Base-by-base conservation (phyloP, 2,329 filamentous ascomycete species). In the Fonsecaea pugnacius region DNA sequence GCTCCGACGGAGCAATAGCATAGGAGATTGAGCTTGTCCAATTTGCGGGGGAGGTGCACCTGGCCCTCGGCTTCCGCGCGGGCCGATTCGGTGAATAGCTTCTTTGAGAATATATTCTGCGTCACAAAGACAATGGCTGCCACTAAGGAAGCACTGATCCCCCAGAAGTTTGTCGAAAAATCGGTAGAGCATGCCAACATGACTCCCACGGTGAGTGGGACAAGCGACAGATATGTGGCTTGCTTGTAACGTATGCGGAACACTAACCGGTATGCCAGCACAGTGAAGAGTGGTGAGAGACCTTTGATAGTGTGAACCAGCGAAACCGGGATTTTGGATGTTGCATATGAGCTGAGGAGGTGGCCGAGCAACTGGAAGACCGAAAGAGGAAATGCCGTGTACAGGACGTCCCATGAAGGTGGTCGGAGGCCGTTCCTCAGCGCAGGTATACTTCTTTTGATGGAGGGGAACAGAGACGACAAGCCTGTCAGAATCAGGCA, bases 251-350 rank as follows among this genome's bases (percentile, higher is more conserved):
- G 88, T 66, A 98, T 96, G 72, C 92, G 85, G 79, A 94, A 96
- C 74, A 97, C 84, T 69, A 96, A 78, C 60, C 95, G 89, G 75
- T 99, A 99, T 58, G 95, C 95, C 61, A 96, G 78, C 48, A 99
- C 95, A 0, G 95, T 99, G 76, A 99, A 96, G 7, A 99, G 83
- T 3, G 95, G 95, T 2, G 94, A 98, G 30, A 99, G 86, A 7
- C 95, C 95, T 80, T 99, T 99, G 79, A 99, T 98, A 0, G 95
- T 99, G 78, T 99, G 95, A 3, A 99, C 95, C 38, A 99, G 85
- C 6, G 95, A 98, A 1, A 99, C 95, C 0, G 95, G 94, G 60
- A 99, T 98, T 75, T 92, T 91, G 57, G 92, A 90, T 35, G 94
- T 99, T 32, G 95, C 94, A 69, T 92, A 95, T 5, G 94, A 96